These are phyloP conservation scores for Poa annua DNA, from an alignment of 176 grass and related monocot genomes.

Conservation along the genomic window DNA sequence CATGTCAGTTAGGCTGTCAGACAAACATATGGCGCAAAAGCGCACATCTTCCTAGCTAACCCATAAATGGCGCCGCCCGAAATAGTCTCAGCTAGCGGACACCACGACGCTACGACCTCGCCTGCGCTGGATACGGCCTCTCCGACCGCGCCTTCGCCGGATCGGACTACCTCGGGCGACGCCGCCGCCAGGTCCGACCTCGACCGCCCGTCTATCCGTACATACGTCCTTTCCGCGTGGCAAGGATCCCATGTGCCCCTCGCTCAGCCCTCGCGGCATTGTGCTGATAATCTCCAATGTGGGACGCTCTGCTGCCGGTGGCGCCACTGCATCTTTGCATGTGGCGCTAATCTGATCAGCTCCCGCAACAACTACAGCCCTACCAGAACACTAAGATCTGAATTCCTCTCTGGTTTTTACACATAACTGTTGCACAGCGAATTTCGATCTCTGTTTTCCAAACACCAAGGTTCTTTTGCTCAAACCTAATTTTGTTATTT, in stretches of 20 bases:
- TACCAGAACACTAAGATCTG: too few relatives aligned
- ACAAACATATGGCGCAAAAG: neutral
- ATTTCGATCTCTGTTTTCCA: too few relatives aligned
- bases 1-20: neutral
- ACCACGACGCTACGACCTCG: neutral
- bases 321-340: neutral
- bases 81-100: neutral
- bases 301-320: neutral
- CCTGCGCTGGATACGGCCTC: conserved; percentile 9
- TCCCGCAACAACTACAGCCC: too few relatives aligned
- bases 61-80: neutral
- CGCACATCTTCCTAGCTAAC: neutral
- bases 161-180: neutral
- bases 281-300: too few relatives aligned
- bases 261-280: neutral
- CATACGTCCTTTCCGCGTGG: neutral
- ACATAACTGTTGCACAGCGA: too few relatives aligned
- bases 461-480: too few relatives aligned
- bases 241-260: neutral
- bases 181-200: neutral
- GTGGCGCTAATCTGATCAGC: too few relatives aligned
- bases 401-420: too few relatives aligned
- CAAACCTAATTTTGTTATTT: too few relatives aligned
- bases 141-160: neutral
- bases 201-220: neutral